Evolutionary conservation across 768 basidiomycete species (phyloP), one percentile per base, ranked within the genome.

Genomic region (Neoboletus magnificus): DNA sequence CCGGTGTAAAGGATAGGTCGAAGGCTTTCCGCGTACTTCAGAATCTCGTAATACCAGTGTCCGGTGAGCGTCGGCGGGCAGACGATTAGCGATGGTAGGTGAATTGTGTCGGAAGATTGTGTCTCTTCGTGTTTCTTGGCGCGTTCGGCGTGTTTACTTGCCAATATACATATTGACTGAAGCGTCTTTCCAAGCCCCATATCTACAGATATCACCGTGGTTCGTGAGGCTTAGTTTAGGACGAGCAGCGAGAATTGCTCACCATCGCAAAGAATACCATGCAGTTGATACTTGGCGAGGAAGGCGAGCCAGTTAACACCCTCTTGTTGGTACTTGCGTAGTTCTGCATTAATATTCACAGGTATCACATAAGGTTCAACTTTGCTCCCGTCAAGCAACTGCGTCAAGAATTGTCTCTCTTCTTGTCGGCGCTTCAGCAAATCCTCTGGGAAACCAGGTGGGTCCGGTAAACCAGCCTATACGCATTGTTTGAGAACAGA

Each of bases 301-400:
- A 99, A 99, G 1, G 97, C 97, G 18, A 99, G 79, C 97, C 97
- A 99, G 69, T 93, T 98, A 61, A 99, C 91, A 33, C 97, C 97
- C 53, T 99, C 97, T 73, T 93, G 91, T 72, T 99, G 97, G 69
- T 99, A 99, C 69, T 94, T 93, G 56, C 97, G 88, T 46, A 99
- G 77, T 62, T 98, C 93, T 32, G 95, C 94, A 54, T 95, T 91
- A 78, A 99, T 91, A 27, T 76, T 74, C 52, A 94, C 84, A 0
- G 97, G 93, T 1, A 99, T 83, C 40, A 75, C 73, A 69, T 98
- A 99, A 58, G 87, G 85, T 62, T 94, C 91, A 16, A 98, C 93
- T 71, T 98, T 97, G 64, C 80, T 88, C 13, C 97, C 97, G 66
- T 98, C 97, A 33, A 99, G 83, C 10, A 99, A 79, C 68, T 99